These are phyloP conservation scores for Populus nigra DNA, from an alignment of 345 rosid genomes.

Conservation along the genomic window DNA sequence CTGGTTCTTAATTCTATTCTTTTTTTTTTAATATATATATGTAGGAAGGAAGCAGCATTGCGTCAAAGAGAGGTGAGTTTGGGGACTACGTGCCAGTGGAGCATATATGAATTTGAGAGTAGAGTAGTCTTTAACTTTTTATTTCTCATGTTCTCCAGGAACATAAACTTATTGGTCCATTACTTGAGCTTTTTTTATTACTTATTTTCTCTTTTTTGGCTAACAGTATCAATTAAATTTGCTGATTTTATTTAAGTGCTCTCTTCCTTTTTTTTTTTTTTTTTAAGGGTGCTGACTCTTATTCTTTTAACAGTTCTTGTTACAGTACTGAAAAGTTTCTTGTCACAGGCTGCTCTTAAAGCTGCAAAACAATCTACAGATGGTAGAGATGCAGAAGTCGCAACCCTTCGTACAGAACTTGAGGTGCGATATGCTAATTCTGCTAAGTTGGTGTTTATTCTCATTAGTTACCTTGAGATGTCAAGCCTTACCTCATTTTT, in stretches of 20 bases:
- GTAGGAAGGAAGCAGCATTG: constrained; percentile 88
- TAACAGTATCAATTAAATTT: not conserved
- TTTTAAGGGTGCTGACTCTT: not conserved
- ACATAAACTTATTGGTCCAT: not conserved
- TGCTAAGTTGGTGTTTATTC: constrained; percentile 11
- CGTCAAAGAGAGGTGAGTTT: constrained; percentile 78
- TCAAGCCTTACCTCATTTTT: constrained; percentile 11
- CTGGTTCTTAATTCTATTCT: constrained; percentile 5
- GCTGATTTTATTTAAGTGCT: not conserved
- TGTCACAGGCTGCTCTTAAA: constrained; percentile 81
- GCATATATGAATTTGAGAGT: not conserved
- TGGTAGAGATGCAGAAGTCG: constrained; percentile 74
- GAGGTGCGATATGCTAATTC: constrained; percentile 53
- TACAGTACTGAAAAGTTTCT: constrained; percentile 19
- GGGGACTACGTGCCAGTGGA: not conserved
- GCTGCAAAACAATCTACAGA: constrained; percentile 71
- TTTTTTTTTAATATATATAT: constrained; percentile 10
- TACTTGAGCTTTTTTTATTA: constrained; percentile 7
- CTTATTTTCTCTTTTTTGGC: not conserved
- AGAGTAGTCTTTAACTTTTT: not conserved
- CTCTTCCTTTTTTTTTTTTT: not conserved
- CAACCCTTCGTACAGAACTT: constrained; percentile 67
- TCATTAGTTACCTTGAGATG: constrained; percentile 23
- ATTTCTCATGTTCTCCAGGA: constrained; percentile 9
- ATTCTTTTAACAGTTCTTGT: not conserved